A percentile compares a stretch with the other conserved stretches of the same genome.
Conservation (phyloP, 1,284 basidiomycete genomes). For the Ganoderma leucocontextum region DNA sequence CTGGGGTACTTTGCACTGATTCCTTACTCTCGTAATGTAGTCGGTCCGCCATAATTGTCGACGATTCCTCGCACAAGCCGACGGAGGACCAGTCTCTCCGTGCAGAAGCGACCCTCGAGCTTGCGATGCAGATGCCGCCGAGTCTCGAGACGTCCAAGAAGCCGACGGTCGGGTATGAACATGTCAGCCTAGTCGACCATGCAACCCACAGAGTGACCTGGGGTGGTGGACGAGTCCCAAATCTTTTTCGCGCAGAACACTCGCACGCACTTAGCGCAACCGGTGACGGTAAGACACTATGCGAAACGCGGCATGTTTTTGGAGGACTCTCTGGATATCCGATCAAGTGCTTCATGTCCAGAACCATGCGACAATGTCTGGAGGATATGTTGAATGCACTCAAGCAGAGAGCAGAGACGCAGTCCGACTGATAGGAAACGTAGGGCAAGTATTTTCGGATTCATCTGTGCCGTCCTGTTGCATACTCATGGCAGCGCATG, state of each 20-base stretch:
- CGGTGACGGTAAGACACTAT: slow-evolving; percentile 35
- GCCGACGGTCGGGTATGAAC: slow-evolving; percentile 7
- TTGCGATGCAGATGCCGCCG: slow-evolving; percentile 15
- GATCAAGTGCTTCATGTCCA: slow-evolving; percentile 53
- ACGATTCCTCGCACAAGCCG: slow-evolving; percentile 6
- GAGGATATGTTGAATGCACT: slow-evolving; percentile 62
- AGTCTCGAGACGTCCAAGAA: slow-evolving; percentile 9
- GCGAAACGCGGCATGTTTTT: slow-evolving; percentile 69
- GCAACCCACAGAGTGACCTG: slow-evolving; percentile 1
- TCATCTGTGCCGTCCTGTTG: neutral
- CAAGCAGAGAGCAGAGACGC: slow-evolving; percentile 56
- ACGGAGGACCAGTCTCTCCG: slow-evolving; percentile 8
- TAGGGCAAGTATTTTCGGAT: neutral
- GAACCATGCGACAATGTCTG: slow-evolving; percentile 54
- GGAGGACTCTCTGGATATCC: slow-evolving; percentile 62
- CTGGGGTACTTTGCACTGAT: neutral
- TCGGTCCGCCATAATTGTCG: slow-evolving; percentile 16
- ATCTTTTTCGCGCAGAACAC: slow-evolving; percentile 13
- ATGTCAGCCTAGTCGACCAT: slow-evolving; percentile 11
- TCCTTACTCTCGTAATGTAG: slow-evolving; percentile 35
- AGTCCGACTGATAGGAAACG: neutral
- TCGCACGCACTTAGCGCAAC: slow-evolving; percentile 4
- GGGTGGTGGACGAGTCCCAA: slow-evolving; percentile 10
- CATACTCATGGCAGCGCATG: neutral
- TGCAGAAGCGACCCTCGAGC: neutral